phyloP scores from a whole-genome alignment of 305 asterid species.

The Rubia tinctorum region DNA sequence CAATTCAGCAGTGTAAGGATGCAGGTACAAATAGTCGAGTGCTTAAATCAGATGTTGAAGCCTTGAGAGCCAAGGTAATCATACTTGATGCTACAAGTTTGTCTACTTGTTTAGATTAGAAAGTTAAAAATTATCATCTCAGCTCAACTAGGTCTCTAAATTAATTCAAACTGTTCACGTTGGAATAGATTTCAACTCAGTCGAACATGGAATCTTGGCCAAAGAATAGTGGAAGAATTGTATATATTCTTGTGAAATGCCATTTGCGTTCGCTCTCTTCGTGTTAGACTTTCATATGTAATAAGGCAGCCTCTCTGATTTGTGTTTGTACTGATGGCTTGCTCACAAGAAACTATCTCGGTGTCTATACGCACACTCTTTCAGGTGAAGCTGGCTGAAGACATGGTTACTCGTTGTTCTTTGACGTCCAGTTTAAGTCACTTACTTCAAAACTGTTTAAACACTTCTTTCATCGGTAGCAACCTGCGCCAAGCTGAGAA shows the following conservation, averaged over 20 bases:
- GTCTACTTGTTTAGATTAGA: not conserved
- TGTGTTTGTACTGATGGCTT: not conserved
- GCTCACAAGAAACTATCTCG: not conserved
- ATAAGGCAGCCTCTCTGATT: not conserved
- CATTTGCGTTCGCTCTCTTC: not conserved
- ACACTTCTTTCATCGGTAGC: conserved; percentile 31
- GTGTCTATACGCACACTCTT: not conserved
- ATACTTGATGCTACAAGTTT: not conserved
- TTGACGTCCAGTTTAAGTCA: conserved; percentile 70
- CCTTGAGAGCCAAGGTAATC: conserved; percentile 40
- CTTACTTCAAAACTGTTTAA: conserved; percentile 68
- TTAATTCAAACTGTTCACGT: too few relatives aligned
- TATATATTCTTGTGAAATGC: conserved; percentile 3
- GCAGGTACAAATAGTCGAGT: conserved; percentile 81
- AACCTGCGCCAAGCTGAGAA: conserved; percentile 32
- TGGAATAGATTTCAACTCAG: not conserved
- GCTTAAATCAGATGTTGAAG: conserved; percentile 87
- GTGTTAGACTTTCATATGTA: not conserved
- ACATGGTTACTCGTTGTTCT: conserved; percentile 75
- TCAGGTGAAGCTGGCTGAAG: conserved; percentile 92
- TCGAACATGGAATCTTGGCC: not conserved
- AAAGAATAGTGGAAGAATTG: not conserved
- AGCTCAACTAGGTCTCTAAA: not conserved
- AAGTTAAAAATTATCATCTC: not conserved
- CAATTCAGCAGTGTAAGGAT: conserved; percentile 69